Conservation (phyloP, 2,329 filamentous ascomycete genomes). For the Neonectria neomacrospora region DNA sequence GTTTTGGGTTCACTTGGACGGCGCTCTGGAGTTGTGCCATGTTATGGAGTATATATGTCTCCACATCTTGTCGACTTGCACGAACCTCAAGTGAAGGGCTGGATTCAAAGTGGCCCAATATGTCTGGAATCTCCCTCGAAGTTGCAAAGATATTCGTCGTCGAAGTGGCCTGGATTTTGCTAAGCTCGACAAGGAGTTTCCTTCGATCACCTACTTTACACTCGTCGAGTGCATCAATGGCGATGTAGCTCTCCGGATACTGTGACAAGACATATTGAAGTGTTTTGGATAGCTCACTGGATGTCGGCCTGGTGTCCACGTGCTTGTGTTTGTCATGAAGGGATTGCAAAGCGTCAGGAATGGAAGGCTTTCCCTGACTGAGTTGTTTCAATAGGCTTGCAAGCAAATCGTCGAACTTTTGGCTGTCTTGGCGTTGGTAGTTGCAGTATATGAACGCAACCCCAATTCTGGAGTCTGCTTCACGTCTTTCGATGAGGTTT, state of each 20-base stretch:
- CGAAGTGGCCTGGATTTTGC: not conserved
- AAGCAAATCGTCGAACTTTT: conserved; percentile 1
- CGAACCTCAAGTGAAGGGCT: conserved; percentile 8
- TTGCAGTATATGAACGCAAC: conserved; percentile 18
- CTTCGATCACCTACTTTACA: conserved; percentile 2
- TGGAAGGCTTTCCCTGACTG: not conserved
- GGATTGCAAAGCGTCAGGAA: conserved; percentile 1
- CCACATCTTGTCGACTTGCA: conserved; percentile 7
- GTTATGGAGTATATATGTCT: conserved; percentile 7
- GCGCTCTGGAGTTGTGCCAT: conserved; percentile 12
- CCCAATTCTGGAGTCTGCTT: conserved; percentile 1
- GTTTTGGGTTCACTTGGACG: conserved; percentile 11
- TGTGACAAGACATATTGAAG: not conserved
- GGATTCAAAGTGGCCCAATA: not conserved
- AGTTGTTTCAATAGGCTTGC: conserved; percentile 8
- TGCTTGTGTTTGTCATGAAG: conserved; percentile 3
- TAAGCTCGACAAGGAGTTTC: not conserved
- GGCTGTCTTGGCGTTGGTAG: conserved; percentile 11
- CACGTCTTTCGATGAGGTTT: not conserved
- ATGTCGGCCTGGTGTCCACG: not conserved
- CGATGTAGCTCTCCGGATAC: conserved; percentile 8
- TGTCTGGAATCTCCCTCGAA: conserved; percentile 1
- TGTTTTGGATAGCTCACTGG: not conserved
- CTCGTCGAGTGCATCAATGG: conserved; percentile 17
- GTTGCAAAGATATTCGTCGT: conserved; percentile 6